Evolutionary conservation across 1,284 basidiomycete species (phyloP).

Genomic region (Ustilago crameri): DNA sequence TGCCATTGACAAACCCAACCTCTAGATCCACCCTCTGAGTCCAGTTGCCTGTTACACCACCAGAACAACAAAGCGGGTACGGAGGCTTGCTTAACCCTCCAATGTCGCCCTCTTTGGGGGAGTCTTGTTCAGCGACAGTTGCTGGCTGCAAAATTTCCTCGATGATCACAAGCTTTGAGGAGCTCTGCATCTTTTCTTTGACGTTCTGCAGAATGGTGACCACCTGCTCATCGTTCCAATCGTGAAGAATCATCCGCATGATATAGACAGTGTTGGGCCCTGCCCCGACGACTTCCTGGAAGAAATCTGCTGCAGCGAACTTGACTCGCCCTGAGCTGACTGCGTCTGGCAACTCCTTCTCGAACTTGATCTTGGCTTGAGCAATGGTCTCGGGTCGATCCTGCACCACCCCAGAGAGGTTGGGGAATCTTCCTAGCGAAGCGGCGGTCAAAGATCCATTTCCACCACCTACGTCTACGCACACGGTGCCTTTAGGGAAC

Average conservation of each 20-base stretch:
- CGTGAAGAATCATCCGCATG: slow-evolving; percentile 34
- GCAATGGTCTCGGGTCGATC: slow-evolving; percentile 22
- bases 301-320: slow-evolving; percentile 24
- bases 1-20: slow-evolving; percentile 20
- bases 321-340: slow-evolving; percentile 23
- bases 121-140: slow-evolving; percentile 1
- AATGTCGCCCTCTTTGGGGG: slow-evolving; percentile 3
- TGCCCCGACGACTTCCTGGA: slow-evolving; percentile 13
- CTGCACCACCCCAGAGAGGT: slow-evolving; percentile 24
- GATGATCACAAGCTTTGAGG: slow-evolving; percentile 30
- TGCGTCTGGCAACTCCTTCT: slow-evolving; percentile 25
- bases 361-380: slow-evolving; percentile 22
- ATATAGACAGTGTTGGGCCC: slow-evolving; percentile 23
- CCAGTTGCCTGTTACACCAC: slow-evolving; percentile 17
- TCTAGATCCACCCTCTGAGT: slow-evolving; percentile 20
- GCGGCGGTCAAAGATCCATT: slow-evolving; percentile 14
- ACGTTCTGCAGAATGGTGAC: slow-evolving; percentile 27
- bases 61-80: slow-evolving; percentile 24
- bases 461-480: slow-evolving; percentile 37
- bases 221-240: slow-evolving; percentile 18
- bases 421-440: slow-evolving; percentile 10
- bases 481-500: slow-evolving; percentile 11
- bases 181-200: slow-evolving; percentile 20
- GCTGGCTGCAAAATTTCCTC: slow-evolving; percentile 40
- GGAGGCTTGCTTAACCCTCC: slow-evolving; percentile 16